A percentile compares a stretch with the other conserved stretches of the same genome.
Conservation (phyloP, 1,284 basidiomycete genomes). For the Singerocomus inundabilis region DNA sequence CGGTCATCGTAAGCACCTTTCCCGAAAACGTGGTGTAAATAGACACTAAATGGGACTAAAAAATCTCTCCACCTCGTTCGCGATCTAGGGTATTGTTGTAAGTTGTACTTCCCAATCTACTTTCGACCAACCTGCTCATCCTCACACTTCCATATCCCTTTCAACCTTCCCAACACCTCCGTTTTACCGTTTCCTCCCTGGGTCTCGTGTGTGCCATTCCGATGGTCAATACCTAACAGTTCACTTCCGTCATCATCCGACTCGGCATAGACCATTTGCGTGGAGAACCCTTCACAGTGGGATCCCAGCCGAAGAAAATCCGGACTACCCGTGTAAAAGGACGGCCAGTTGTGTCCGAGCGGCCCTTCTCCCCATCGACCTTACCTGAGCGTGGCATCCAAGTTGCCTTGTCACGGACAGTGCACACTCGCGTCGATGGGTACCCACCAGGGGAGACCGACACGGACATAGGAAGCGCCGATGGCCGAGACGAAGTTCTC, state of each 20-base stretch:
- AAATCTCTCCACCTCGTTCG: background rate
- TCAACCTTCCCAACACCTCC: background rate
- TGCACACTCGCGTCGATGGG: no score
- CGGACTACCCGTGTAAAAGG: background rate
- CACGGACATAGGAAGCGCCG: no score
- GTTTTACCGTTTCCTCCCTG: background rate
- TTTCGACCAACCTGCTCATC: background rate
- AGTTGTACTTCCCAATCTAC: background rate
- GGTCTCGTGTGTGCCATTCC: background rate
- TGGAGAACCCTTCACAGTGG: constrained; percentile 1
- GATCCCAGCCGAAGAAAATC: background rate
- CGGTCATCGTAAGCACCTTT: constrained; percentile 17
- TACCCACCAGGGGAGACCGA: no score
- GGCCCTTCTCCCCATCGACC: background rate
- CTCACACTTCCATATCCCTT: background rate
- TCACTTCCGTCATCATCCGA: constrained; percentile 18
- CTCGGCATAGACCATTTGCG: constrained; percentile 19
- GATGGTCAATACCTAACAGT: background rate
- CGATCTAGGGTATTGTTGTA: constrained; percentile 17
- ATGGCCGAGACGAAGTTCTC: no score
- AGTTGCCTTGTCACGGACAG: no score
- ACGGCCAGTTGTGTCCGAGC: background rate
- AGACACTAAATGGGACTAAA: background rate
- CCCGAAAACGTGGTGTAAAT: background rate
- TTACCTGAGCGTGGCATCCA: no score